phyloP scores from a whole-genome alignment of 352 stramenopile genomes.

The Phytopythium delawarense region DNA sequence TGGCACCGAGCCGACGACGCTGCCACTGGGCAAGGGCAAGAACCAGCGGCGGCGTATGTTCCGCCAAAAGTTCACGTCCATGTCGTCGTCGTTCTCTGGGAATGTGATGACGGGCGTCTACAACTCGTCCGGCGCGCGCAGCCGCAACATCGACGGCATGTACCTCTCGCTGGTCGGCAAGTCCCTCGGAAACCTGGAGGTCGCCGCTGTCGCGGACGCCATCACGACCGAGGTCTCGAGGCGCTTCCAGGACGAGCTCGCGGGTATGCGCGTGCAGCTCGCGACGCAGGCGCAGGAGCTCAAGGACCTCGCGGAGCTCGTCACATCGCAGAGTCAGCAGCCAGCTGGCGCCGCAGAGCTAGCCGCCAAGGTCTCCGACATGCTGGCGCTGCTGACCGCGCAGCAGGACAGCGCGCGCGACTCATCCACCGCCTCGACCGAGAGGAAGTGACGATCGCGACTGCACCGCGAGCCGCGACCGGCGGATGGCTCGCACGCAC shows the following conservation, averaged over 20 bases:
- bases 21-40: constrained; percentile 7
- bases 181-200: constrained; percentile 9
- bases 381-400: constrained; percentile 9
- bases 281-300: constrained; percentile 27
- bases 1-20: constrained; percentile 14
- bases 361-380: constrained; percentile 16
- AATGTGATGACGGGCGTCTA: constrained; percentile 3
- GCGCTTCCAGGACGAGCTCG: constrained; percentile 25
- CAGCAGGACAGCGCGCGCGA: background rate
- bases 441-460: background rate
- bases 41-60: constrained; percentile 14
- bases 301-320: constrained; percentile 19
- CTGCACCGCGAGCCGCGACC: background rate
- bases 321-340: constrained; percentile 14
- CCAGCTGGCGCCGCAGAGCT: constrained; percentile 8
- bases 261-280: constrained; percentile 26
- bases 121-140: constrained; percentile 4
- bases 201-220: constrained; percentile 19
- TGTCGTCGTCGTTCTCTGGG: constrained; percentile 21
- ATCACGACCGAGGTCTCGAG: constrained; percentile 31
- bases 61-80: constrained; percentile 18
- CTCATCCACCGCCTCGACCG: background rate
- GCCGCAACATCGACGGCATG: constrained; percentile 23
- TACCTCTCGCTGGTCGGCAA: constrained; percentile 17
- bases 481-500: background rate